Evolutionary conservation across 129 eudicot species (phyloP).

Genomic region (Lactuca saligna): DNA sequence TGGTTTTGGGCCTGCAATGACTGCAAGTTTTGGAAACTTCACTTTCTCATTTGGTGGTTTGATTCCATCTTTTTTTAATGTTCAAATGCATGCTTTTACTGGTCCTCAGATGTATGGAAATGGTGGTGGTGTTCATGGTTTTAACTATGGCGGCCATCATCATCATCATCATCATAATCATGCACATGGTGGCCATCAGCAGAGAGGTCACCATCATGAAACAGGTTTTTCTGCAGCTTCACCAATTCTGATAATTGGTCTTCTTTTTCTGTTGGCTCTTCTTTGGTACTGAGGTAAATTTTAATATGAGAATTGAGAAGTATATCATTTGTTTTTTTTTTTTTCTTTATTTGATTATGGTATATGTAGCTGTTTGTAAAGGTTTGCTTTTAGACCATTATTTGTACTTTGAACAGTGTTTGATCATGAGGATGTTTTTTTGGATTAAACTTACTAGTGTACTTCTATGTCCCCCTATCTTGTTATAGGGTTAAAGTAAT

Average conservation of each 20-base stretch:
- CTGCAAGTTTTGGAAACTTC: constrained; percentile 78
- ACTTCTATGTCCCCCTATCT: no score
- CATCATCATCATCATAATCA: constrained; percentile 33
- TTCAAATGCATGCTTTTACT: constrained; percentile 63
- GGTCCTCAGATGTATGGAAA: constrained; percentile 53
- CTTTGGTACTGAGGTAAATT: constrained; percentile 45
- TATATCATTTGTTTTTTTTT: background rate
- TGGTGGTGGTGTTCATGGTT: constrained; percentile 29
- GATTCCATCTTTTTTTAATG: constrained; percentile 66
- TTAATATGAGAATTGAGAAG: constrained; percentile 8
- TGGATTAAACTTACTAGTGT: no score
- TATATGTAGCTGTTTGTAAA: background rate
- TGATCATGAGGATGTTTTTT: no score
- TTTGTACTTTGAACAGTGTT: background rate
- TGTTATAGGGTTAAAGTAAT: no score
- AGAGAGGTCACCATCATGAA: constrained; percentile 45
- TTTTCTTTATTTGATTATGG: background rate
- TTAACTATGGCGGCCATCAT: background rate
- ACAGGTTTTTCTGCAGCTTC: constrained; percentile 50
- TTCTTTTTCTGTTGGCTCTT: constrained; percentile 48
- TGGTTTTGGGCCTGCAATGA: constrained; percentile 65
- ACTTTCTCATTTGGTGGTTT: constrained; percentile 72
- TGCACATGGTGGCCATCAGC: constrained; percentile 48
- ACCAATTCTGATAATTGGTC: constrained; percentile 52
- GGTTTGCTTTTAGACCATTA: background rate